phyloP scores from a whole-genome alignment of 2,329 filamentous ascomycete genomes.

The Claviceps purpurea region DNA sequence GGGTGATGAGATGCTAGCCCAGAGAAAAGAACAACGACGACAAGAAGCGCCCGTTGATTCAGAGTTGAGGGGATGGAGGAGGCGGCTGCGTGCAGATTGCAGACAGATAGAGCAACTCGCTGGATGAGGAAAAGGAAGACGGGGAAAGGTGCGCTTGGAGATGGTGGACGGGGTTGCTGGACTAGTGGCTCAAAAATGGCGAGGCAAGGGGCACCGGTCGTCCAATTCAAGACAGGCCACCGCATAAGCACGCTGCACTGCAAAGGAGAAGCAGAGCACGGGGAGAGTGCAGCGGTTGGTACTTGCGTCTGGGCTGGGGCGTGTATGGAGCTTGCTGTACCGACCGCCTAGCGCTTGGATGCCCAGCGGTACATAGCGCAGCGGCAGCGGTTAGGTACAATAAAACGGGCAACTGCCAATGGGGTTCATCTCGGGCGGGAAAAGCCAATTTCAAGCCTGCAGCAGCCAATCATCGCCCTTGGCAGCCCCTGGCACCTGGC shows the following conservation, averaged over 20 bases:
- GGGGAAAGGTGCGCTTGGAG: constrained; percentile 5
- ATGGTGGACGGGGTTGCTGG: constrained; percentile 4
- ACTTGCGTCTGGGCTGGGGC: background rate
- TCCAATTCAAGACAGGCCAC: background rate
- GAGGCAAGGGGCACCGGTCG: constrained; percentile 4
- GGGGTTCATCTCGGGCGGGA: background rate
- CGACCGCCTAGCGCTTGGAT: background rate
- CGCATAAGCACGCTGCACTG: background rate
- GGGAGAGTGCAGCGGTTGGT: background rate
- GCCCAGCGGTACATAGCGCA: too few species aligned
- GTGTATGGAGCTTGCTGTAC: background rate
- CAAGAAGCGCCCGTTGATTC: constrained; percentile 7
- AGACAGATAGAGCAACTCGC: constrained; percentile 5
- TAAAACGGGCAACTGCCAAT: background rate
- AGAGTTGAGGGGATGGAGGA: constrained; percentile 4
- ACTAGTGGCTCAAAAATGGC: constrained; percentile 1
- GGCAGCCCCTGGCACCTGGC: background rate
- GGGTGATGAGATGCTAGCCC: constrained; percentile 5
- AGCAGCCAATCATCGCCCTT: constrained; percentile 3
- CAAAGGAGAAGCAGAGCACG: background rate
- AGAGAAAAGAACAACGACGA: constrained; percentile 6
- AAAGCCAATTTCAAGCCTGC: constrained; percentile 10
- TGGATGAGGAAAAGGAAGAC: constrained; percentile 7
- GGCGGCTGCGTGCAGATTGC: constrained; percentile 2
- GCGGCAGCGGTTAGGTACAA: background rate